Conservation (phyloP, 495 filamentous ascomycete species). For the Ramalina peruviana region DNA sequence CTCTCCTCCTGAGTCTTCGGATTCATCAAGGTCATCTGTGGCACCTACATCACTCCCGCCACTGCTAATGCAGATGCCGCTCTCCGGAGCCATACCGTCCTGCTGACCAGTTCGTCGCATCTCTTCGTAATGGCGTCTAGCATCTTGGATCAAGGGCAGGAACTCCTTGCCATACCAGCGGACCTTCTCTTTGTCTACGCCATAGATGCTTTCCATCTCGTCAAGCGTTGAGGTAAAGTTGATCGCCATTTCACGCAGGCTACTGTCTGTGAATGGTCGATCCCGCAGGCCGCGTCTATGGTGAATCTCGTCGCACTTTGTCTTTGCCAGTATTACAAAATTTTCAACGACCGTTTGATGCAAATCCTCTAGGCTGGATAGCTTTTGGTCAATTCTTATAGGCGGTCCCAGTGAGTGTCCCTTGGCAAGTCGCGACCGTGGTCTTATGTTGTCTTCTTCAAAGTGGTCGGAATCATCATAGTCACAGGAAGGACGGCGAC, state of each 20-base stretch:
- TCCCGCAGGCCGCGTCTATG: slow-evolving; percentile 44
- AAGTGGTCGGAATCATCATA: slow-evolving; percentile 38
- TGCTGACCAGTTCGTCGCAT: slow-evolving; percentile 29
- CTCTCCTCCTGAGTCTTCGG: slow-evolving; percentile 21
- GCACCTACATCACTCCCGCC: slow-evolving; percentile 37
- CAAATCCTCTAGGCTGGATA: slow-evolving; percentile 45
- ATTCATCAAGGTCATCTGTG: slow-evolving; percentile 30
- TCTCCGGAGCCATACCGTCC: slow-evolving; percentile 42
- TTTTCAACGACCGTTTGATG: slow-evolving; percentile 51
- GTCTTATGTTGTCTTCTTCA: slow-evolving; percentile 37
- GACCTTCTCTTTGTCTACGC: slow-evolving; percentile 58
- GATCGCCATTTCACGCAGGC: slow-evolving; percentile 76
- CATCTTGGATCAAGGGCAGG: slow-evolving; percentile 45
- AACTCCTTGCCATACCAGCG: slow-evolving; percentile 53
- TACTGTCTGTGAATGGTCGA: slow-evolving; percentile 61
- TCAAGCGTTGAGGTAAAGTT: slow-evolving; percentile 46
- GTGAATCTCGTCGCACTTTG: slow-evolving; percentile 52
- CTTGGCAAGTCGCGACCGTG: slow-evolving; percentile 20
- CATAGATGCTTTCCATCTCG: slow-evolving; percentile 51
- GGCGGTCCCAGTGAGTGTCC: slow-evolving; percentile 43
- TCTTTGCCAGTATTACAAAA: slow-evolving; percentile 49
- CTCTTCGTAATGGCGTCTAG: slow-evolving; percentile 38
- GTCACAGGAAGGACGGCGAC: slow-evolving; percentile 20
- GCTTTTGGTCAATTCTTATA: slow-evolving; percentile 54
- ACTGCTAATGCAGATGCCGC: slow-evolving; percentile 53